A percentile compares a stretch with the other conserved stretches of the same genome.
These are phyloP conservation scores for Hansenula lynferdii DNA, from an alignment of 1,139 yeast genomes.

Conservation along the genomic window DNA sequence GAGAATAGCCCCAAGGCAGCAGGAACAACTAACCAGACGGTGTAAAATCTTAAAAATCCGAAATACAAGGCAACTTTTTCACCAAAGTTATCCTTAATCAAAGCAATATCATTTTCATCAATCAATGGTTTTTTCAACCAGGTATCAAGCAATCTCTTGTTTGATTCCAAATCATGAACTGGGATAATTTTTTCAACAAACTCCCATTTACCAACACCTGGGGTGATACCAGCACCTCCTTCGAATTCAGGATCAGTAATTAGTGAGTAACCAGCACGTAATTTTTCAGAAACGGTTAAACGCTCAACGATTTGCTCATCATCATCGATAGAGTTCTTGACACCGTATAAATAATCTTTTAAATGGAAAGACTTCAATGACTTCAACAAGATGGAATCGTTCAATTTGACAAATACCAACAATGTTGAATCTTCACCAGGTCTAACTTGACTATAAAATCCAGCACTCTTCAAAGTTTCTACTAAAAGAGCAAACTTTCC, in stretches of 20 bases:
- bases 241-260: conserved; percentile 38
- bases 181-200: conserved; percentile 59
- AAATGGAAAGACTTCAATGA: conserved; percentile 24
- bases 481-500: conserved; percentile 34
- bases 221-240: conserved; percentile 57
- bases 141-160: conserved; percentile 28
- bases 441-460: conserved; percentile 49
- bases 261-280: conserved; percentile 50
- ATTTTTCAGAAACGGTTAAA: conserved; percentile 42
- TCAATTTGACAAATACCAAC: conserved; percentile 49
- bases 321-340: conserved; percentile 28
- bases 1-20: conserved; percentile 55
- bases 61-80: conserved; percentile 72
- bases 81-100: conserved; percentile 50
- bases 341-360: conserved; percentile 36
- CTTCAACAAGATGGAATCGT: conserved; percentile 29
- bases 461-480: conserved; percentile 34
- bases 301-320: conserved; percentile 34
- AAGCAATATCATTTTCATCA: conserved; percentile 30
- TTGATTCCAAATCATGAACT: conserved; percentile 39
- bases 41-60: conserved; percentile 63
- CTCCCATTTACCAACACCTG: conserved; percentile 45
- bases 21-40: conserved; percentile 48
- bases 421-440: conserved; percentile 40
- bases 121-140: conserved; percentile 29